Evolutionary conservation across 2,329 filamentous ascomycete species (phyloP).

Genomic region (Cadophora gregata): DNA sequence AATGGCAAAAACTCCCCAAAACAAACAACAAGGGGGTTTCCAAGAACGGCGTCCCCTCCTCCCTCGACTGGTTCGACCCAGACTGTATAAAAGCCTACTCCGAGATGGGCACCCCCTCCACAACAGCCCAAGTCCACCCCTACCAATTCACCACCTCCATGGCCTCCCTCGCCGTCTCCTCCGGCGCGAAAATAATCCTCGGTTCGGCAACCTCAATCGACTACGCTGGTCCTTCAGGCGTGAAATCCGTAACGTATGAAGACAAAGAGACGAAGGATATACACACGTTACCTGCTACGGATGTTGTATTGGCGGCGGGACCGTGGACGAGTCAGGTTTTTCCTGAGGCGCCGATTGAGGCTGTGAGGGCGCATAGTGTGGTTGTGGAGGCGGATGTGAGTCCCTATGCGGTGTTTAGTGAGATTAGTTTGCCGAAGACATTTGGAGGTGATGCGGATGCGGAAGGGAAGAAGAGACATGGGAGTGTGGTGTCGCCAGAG

Average conservation of each 20-base stretch:
- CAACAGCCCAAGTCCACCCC: slow-evolving; percentile 94
- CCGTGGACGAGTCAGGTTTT: slow-evolving; percentile 68
- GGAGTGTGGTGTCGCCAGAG: slow-evolving; percentile 78
- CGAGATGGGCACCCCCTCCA: slow-evolving; percentile 79
- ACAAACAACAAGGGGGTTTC: slow-evolving; percentile 57
- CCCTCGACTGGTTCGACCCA: slow-evolving; percentile 83
- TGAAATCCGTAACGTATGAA: slow-evolving; percentile 71
- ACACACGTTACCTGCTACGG: slow-evolving; percentile 58
- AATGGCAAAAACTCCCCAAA: slow-evolving; percentile 68
- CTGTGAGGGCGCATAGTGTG: slow-evolving; percentile 68
- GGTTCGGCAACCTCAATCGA: slow-evolving; percentile 74
- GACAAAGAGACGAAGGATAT: slow-evolving; percentile 56
- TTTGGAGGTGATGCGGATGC: slow-evolving; percentile 60
- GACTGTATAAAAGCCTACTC: slow-evolving; percentile 73
- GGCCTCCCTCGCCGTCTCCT: slow-evolving; percentile 73
- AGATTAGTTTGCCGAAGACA: slow-evolving; percentile 74
- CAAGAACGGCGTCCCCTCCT: slow-evolving; percentile 70
- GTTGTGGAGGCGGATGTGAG: slow-evolving; percentile 69
- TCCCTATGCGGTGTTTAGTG: slow-evolving; percentile 83
- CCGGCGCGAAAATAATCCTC: slow-evolving; percentile 70
- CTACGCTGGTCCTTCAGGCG: slow-evolving; percentile 61
- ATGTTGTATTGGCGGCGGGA: slow-evolving; percentile 51
- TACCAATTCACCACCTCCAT: slow-evolving; percentile 89
- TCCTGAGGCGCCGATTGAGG: slow-evolving; percentile 62
- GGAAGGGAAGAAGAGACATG: slow-evolving; percentile 58